Conservation (phyloP, 1,284 basidiomycete genomes). For the Sporisorium scitamineum region DNA sequence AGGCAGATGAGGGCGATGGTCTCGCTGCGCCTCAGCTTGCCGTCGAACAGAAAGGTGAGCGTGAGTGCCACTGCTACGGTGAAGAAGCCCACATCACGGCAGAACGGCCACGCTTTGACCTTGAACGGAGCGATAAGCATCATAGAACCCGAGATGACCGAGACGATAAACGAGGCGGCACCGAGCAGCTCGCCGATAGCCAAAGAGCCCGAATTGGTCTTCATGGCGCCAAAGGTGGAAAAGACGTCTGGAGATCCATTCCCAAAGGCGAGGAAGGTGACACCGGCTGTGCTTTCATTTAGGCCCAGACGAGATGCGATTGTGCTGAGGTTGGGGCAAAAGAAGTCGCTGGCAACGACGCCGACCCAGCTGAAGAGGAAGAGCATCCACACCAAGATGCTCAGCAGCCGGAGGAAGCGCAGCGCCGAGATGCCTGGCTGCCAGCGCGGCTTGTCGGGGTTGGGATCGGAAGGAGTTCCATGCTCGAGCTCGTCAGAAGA, state of each 20-base stretch:
- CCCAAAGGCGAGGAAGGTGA: conserved; percentile 67
- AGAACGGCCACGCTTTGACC: conserved; percentile 82
- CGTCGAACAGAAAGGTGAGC: conserved; percentile 83
- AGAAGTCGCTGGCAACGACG: conserved; percentile 67
- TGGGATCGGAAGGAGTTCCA: conserved; percentile 31
- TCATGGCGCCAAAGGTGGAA: conserved; percentile 93
- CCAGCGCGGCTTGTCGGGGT: conserved; percentile 15
- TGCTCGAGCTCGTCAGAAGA: conserved; percentile 3
- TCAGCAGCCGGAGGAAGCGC: conserved; percentile 31
- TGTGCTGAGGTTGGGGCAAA: conserved; percentile 66
- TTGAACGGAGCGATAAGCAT: conserved; percentile 93
- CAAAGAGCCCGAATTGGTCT: conserved; percentile 83
- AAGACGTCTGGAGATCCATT: conserved; percentile 75
- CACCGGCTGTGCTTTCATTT: conserved; percentile 67
- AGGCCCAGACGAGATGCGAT: conserved; percentile 61
- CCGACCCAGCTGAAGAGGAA: conserved; percentile 66
- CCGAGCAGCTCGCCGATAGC: conserved; percentile 95
- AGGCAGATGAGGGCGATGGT: conserved; percentile 79
- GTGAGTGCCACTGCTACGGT: conserved; percentile 81
- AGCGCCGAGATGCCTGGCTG: conserved; percentile 33
- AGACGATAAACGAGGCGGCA: conserved; percentile 93
- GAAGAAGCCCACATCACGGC: conserved; percentile 95
- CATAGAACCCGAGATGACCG: conserved; percentile 93
- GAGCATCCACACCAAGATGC: conserved; percentile 58
- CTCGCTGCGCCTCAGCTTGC: conserved; percentile 80